Percentiles rank a stretch among this genome's conserved stretches.
Evolutionary conservation across 805 yeast genomes (phyloP).

Genomic region (Pichia thaimueangensis): DNA sequence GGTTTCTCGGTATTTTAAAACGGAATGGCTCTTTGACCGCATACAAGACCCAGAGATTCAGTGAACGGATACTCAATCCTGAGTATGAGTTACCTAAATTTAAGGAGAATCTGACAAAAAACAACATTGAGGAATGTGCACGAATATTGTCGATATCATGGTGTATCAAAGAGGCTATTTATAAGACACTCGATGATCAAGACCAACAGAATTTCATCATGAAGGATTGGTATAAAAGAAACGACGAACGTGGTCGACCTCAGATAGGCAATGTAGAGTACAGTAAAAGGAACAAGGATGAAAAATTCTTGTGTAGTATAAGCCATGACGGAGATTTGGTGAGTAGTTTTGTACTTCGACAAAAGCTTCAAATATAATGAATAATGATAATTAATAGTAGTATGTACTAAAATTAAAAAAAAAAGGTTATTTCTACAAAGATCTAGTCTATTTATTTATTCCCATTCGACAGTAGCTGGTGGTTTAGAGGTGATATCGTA

Average conservation of each 20-base stretch:
- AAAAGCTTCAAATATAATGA: too few relatives aligned
- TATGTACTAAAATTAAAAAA: background rate
- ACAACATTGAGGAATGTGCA: slow-evolving; percentile 25
- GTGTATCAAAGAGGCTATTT: slow-evolving; percentile 74
- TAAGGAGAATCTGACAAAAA: slow-evolving; percentile 5
- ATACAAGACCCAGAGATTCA: slow-evolving; percentile 33
- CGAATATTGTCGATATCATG: slow-evolving; percentile 50
- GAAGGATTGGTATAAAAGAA: slow-evolving; percentile 50
- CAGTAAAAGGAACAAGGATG: slow-evolving; percentile 21
- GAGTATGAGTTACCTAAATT: slow-evolving; percentile 35
- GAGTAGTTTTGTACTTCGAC: slow-evolving; percentile 44
- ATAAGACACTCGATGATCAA: slow-evolving; percentile 44
- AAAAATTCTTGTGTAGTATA: slow-evolving; percentile 46
- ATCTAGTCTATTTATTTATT: slow-evolving; percentile 42
- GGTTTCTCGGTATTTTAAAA: slow-evolving; percentile 40
- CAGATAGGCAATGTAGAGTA: slow-evolving; percentile 31
- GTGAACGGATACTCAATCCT: slow-evolving; percentile 46
- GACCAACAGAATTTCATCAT: slow-evolving; percentile 52
- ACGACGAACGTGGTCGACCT: slow-evolving; percentile 38
- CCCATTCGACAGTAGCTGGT: slow-evolving; percentile 99
- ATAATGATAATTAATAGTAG: too few relatives aligned
- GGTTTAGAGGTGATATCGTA: slow-evolving; percentile 99
- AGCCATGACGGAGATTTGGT: slow-evolving; percentile 64
- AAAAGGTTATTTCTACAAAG: background rate
- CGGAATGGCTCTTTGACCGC: slow-evolving; percentile 29